Conservation (phyloP, 164 flowering plant species). For the Buxus sempervirens region DNA sequence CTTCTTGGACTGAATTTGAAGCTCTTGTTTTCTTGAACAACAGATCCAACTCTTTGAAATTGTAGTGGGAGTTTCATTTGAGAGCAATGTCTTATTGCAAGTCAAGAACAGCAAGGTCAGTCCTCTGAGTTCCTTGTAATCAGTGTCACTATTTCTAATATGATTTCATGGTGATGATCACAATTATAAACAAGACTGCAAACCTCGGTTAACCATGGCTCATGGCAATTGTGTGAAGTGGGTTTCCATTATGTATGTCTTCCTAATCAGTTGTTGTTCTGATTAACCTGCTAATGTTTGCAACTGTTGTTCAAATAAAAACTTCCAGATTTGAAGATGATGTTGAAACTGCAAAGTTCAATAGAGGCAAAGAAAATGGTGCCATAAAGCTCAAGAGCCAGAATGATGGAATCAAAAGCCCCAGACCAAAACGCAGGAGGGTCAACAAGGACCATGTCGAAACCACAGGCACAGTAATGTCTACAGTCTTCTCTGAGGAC, state of each 20-base stretch:
- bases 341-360: constrained; percentile 33
- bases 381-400: constrained; percentile 39
- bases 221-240: no score
- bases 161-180: no score
- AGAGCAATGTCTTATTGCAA: constrained; percentile 33
- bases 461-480: constrained; percentile 50
- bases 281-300: no score
- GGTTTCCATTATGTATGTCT: no score
- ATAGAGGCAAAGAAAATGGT: constrained; percentile 28
- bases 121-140: neutral
- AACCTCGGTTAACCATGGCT: no score
- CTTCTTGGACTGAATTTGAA: constrained; percentile 2
- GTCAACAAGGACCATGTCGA: constrained; percentile 14
- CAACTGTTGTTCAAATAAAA: no score
- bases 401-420: constrained; percentile 42
- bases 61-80: neutral
- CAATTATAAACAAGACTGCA: no score
- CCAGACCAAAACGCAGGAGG: constrained; percentile 30
- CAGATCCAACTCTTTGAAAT: constrained; percentile 15
- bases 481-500: constrained; percentile 90
- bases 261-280: neutral
- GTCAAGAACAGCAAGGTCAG: constrained; percentile 44
- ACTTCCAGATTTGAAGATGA: constrained; percentile 58
- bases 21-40: constrained; percentile 8
- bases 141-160: neutral